These are phyloP conservation scores for Boletus patriciae DNA, from an alignment of 768 basidiomycete genomes.

Conservation along the genomic window DNA sequence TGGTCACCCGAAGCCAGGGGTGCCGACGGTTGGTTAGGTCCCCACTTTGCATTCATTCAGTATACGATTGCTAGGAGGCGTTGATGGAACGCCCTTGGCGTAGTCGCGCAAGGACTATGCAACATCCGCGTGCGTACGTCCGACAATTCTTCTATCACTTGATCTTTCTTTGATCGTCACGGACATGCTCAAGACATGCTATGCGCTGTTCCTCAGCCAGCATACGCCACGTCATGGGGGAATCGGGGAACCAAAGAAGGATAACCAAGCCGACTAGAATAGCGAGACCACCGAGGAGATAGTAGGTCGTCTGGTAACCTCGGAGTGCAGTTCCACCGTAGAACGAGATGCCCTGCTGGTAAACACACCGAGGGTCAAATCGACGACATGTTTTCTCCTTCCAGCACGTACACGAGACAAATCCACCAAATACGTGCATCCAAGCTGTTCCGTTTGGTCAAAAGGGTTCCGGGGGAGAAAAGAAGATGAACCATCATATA, in stretches of 20 bases:
- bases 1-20: constrained; percentile 5
- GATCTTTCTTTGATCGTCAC: constrained; percentile 31
- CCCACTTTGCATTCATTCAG: too few species aligned
- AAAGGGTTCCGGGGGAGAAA: too few species aligned
- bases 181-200: constrained; percentile 40
- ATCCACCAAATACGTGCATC: constrained; percentile 38
- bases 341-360: constrained; percentile 31
- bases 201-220: constrained; percentile 37
- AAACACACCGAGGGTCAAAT: neutral
- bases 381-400: neutral
- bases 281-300: constrained; percentile 40
- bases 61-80: too few species aligned
- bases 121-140: constrained; percentile 31
- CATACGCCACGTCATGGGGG: constrained; percentile 38
- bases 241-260: constrained; percentile 41
- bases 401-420: constrained; percentile 33
- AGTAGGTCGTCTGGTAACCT: constrained; percentile 31
- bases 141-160: constrained; percentile 15
- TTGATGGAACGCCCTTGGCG: constrained; percentile 9
- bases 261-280: constrained; percentile 37
- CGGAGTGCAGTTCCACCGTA: constrained; percentile 18
- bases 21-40: too few species aligned
- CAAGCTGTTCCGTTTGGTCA: too few species aligned
- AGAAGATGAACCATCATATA: too few species aligned
- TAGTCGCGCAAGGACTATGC: constrained; percentile 30